A percentile compares a stretch with the other conserved stretches of the same genome.
Conservation (phyloP, 1,284 basidiomycete genomes). For the Cerrena zonata region DNA sequence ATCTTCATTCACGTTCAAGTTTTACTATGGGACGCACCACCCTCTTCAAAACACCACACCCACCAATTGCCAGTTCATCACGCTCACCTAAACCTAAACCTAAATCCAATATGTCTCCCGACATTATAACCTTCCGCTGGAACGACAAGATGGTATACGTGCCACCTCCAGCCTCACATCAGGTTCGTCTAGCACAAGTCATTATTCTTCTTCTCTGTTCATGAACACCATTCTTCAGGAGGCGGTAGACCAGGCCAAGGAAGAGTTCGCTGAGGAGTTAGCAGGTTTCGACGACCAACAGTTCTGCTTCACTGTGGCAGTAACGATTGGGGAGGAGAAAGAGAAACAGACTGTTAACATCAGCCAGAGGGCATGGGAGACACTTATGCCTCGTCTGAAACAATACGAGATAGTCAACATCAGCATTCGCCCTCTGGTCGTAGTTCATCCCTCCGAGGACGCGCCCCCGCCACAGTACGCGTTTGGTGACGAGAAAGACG, state of each 20-base stretch:
- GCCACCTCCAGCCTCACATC: constrained; percentile 31
- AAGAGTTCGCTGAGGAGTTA: constrained; percentile 45
- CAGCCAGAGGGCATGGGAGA: constrained; percentile 51
- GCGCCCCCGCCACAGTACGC: constrained; percentile 13
- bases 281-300: constrained; percentile 31
- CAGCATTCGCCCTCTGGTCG: constrained; percentile 22
- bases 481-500: constrained; percentile 1
- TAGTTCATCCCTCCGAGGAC: constrained; percentile 12
- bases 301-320: constrained; percentile 42
- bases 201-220: not conserved
- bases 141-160: constrained; percentile 48
- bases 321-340: constrained; percentile 30
- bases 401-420: constrained; percentile 55
- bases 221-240: no score
- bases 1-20: no score
- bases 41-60: not conserved
- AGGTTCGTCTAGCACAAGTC: constrained; percentile 33
- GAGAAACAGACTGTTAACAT: constrained; percentile 40
- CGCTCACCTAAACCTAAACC: not conserved
- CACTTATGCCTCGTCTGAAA: constrained; percentile 37
- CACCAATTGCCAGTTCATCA: not conserved
- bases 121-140: constrained; percentile 44
- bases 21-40: not conserved
- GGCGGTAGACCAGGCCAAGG: constrained; percentile 47
- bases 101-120: not conserved